These are phyloP conservation scores for Draba incana DNA, from an alignment of 345 rosid genomes.

Conservation along the genomic window DNA sequence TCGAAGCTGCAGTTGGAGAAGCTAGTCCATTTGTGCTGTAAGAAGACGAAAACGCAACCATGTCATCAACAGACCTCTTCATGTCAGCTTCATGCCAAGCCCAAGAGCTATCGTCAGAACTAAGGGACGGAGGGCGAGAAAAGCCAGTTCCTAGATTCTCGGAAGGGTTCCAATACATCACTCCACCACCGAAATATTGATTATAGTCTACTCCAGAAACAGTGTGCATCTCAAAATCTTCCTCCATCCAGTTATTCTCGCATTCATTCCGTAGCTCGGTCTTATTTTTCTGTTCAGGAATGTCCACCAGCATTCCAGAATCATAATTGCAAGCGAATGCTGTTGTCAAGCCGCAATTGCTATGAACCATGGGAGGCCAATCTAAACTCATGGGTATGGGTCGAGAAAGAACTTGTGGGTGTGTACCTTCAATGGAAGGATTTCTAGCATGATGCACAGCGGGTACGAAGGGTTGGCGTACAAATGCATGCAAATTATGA, in stretches of 20 bases:
- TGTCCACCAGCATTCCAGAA: constrained; percentile 68
- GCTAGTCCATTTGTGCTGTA: constrained; percentile 91
- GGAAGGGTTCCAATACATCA: constrained; percentile 97
- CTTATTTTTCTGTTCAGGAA: constrained; percentile 58
- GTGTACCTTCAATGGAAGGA: constrained; percentile 63
- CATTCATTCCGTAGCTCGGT: constrained; percentile 67
- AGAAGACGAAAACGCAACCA: constrained; percentile 96
- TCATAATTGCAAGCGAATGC: constrained; percentile 72
- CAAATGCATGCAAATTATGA: constrained; percentile 73
- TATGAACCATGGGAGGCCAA: constrained; percentile 95
- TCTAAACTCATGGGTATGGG: constrained; percentile 89
- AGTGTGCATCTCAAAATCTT: constrained; percentile 81
- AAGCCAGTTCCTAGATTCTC: constrained; percentile 82
- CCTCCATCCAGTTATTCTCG: constrained; percentile 91
- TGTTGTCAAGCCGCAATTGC: constrained; percentile 67
- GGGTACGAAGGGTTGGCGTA: constrained; percentile 76
- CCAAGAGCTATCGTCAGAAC: constrained; percentile 99
- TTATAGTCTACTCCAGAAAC: constrained; percentile 90
- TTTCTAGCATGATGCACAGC: constrained; percentile 76
- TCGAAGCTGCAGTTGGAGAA: constrained; percentile 90
- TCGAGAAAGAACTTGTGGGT: constrained; percentile 66
- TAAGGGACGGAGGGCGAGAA: constrained; percentile 95
- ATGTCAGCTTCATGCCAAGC: constrained; percentile 98
- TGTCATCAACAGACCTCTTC: constrained; percentile 92
- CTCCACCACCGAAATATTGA: constrained; percentile 96